Percentiles rank a stretch among this genome's conserved stretches.
Conservation (phyloP, 306 rosid genomes). For the Vigna mungo region DNA sequence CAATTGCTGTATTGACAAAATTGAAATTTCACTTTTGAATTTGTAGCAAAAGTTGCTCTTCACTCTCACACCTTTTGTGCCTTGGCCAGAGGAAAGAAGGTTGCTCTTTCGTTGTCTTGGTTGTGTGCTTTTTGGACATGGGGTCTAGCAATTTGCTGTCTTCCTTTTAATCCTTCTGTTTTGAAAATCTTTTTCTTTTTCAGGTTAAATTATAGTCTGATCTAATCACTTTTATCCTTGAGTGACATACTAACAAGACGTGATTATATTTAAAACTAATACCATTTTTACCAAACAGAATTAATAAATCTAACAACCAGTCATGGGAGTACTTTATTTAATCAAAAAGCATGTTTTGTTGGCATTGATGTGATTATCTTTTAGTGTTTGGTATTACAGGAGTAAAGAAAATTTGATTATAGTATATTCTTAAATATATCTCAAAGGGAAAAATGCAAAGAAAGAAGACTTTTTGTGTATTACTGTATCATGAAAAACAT, state of each 20-base stretch:
- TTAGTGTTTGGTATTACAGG: no score
- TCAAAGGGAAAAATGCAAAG: conserved; percentile 22
- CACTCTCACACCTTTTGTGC: conserved; percentile 48
- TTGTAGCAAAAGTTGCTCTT: background rate
- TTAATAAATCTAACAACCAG: background rate
- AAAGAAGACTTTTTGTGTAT: background rate
- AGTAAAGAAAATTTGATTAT: background rate
- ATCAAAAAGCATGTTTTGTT: background rate
- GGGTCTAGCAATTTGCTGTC: conserved; percentile 37
- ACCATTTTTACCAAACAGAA: background rate
- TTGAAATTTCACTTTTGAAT: conserved; percentile 12
- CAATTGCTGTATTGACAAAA: no score
- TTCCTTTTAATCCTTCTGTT: conserved; percentile 20
- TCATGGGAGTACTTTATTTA: background rate
- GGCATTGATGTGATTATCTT: background rate
- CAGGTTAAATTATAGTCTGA: no score
- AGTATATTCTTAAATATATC: background rate
- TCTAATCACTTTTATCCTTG: background rate
- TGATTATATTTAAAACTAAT: background rate
- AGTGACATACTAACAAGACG: background rate
- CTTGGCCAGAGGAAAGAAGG: conserved; percentile 43
- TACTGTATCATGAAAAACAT: no score
- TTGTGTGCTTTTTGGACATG: conserved; percentile 51
- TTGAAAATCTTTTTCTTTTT: no score
- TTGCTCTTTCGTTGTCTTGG: conserved; percentile 42